These are phyloP conservation scores for Quercus lobata DNA, from an alignment of 331 rosid species.

Conservation along the genomic window DNA sequence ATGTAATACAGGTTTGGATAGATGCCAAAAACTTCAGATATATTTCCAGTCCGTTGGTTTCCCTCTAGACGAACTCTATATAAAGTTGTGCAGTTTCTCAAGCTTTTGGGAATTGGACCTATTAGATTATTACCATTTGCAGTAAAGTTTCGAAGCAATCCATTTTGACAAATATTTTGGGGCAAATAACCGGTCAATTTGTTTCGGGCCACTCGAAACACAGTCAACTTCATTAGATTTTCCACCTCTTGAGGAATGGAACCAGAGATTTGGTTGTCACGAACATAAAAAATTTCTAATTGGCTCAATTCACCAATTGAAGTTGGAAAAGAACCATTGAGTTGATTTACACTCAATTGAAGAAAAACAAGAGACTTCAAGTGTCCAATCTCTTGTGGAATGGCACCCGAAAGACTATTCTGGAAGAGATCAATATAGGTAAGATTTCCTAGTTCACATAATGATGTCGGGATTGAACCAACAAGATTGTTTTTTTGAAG, in stretches of 20 bases:
- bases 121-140: conserved; percentile 22
- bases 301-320: conserved; percentile 17
- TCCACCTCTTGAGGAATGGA: conserved; percentile 23
- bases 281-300: conserved; percentile 13
- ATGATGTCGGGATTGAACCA: background rate
- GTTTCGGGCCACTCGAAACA: conserved; percentile 25
- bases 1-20: conserved; percentile 37
- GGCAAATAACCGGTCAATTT: conserved; percentile 45
- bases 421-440: background rate
- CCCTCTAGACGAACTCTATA: conserved; percentile 31
- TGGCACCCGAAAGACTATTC: conserved; percentile 24
- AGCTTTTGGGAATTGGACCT: conserved; percentile 44
- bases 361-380: background rate
- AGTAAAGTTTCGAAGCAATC: conserved; percentile 21
- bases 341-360: background rate
- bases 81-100: conserved; percentile 46
- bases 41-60: conserved; percentile 41
- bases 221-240: conserved; percentile 23
- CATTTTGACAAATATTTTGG: conserved; percentile 30
- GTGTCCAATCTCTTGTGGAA: conserved; percentile 10
- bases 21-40: conserved; percentile 43
- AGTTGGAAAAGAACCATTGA: conserved; percentile 11
- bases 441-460: conserved; percentile 18
- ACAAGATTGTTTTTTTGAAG: background rate
- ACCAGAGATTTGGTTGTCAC: conserved; percentile 21